Base-by-base conservation (phyloP, 2,329 filamentous ascomycete species). In the Nannizziopsis barbatae region DNA sequence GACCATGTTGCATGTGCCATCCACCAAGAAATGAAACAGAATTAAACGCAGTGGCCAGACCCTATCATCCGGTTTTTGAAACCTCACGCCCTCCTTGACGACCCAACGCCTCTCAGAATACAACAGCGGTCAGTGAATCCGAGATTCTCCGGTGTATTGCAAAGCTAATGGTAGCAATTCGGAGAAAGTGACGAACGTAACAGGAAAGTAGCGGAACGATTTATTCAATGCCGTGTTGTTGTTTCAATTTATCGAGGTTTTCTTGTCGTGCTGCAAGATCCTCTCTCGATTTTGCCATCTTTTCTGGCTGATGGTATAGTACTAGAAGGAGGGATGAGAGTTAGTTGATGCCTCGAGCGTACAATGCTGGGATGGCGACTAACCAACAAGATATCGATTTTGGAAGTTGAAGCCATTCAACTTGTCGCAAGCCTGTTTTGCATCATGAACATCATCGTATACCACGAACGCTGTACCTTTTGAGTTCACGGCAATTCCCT, bases 321-420 rank as follows among this genome's bases (percentile, higher is more conserved):
- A 86, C 83, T 78, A 59, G 43, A 49, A 15, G n/a, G 20, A 33
- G 15, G n/a, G 10, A 22, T 10, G 5, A 30, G 38, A n/a, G 38
- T 44, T 32, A 43, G 38, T 27, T 17, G n/a, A 37, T 35, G 20
- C 22, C 4, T 27, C 22, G 3, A 27, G 22, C 22, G 7, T 27
- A 3, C 7, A 7, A 7, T 27, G 7, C 7, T 27, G 22, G 22
- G 22, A 7, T 7, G 7, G 22, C 22, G 22, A 80, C 86, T 53
- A 79, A 93, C 87, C 88, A 64, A 98, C 92, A 61, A 98, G 86
- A 72, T 98, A 98, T 67, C 92, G 85, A 73, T 90, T 95, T 75
- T 98, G 92, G 71, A 98, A 98, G 75, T 98, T 98, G 81, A 94
- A 98, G 67, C 92, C 92, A 76, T 98, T 98, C 69, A 98, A 77